phyloP scores from a whole-genome alignment of 805 yeast species.

The Henningerozyma blattae region DNA sequence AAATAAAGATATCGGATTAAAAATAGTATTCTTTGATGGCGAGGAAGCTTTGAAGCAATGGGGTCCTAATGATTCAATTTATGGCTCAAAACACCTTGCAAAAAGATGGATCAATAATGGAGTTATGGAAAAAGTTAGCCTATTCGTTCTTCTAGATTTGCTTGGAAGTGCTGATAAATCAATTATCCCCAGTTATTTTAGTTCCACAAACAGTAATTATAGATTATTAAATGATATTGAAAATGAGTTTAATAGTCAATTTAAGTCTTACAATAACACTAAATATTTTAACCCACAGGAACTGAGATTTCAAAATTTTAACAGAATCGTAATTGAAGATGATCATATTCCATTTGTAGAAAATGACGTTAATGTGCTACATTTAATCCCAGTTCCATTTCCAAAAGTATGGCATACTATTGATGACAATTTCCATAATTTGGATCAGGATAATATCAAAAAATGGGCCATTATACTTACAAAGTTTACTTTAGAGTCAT shows the following conservation, averaged over 20 bases:
- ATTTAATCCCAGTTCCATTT: conserved; percentile 40
- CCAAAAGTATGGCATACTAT: conserved; percentile 43
- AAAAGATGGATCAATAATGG: conserved; percentile 22
- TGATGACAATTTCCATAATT: conserved; percentile 32
- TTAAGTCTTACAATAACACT: background rate
- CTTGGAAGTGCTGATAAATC: conserved; percentile 29
- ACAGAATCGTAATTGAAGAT: conserved; percentile 24
- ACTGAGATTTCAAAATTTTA: conserved; percentile 5
- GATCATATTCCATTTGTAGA: conserved; percentile 43
- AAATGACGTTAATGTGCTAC: conserved; percentile 37
- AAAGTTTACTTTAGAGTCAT: conserved; percentile 20
- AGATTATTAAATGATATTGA: conserved; percentile 28
- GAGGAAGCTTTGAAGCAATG: conserved; percentile 49
- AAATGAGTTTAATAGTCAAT: conserved; percentile 2
- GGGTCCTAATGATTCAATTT: conserved; percentile 40
- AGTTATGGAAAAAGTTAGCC: conserved; percentile 26
- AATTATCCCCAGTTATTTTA: conserved; percentile 31
- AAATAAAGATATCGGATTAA: conserved; percentile 25
- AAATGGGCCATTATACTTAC: conserved; percentile 36
- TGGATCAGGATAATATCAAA: conserved; percentile 29
- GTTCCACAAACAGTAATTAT: conserved; percentile 29
- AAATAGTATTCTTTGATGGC: conserved; percentile 46
- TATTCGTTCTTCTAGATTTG: conserved; percentile 38
- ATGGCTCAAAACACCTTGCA: conserved; percentile 44
- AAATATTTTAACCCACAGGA: background rate